phyloP scores from a whole-genome alignment of 768 basidiomycete genomes.

The Flagelloscypha sp. region DNA sequence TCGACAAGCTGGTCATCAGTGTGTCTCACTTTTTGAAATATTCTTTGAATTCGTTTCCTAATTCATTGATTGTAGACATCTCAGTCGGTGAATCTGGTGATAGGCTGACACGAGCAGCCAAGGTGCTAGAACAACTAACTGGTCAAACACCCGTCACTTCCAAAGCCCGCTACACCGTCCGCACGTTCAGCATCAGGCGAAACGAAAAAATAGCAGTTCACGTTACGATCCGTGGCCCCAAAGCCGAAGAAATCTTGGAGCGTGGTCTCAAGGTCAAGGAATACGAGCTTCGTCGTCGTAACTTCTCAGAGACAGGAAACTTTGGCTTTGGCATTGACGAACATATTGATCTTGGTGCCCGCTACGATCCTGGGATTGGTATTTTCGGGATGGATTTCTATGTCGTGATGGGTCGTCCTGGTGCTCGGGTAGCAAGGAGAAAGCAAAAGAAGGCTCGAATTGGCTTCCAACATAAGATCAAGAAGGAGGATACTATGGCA shows the following conservation, averaged over 20 bases:
- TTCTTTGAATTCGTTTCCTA: slow-evolving; percentile 7
- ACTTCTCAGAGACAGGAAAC: slow-evolving; percentile 99
- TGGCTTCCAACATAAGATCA: slow-evolving; percentile 84
- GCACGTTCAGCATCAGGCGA: slow-evolving; percentile 97
- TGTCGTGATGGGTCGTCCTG: slow-evolving; percentile 95
- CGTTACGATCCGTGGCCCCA: slow-evolving; percentile 98
- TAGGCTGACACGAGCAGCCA: slow-evolving; percentile 96
- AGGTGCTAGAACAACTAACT: slow-evolving; percentile 98
- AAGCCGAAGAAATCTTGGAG: slow-evolving; percentile 99
- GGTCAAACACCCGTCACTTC: slow-evolving; percentile 99
- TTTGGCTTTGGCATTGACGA: slow-evolving; percentile 99
- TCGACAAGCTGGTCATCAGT: slow-evolving; percentile 99
- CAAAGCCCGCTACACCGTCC: slow-evolving; percentile 99
- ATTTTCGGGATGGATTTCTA: slow-evolving; percentile 99
- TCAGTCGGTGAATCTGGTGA: slow-evolving; percentile 99
- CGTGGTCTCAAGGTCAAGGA: slow-evolving; percentile 99
- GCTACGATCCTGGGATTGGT: slow-evolving; percentile 97
- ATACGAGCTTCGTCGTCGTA: slow-evolving; percentile 94
- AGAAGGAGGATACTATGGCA: slow-evolving; percentile 91
- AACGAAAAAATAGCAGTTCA: slow-evolving; percentile 99
- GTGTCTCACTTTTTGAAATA: slow-evolving; percentile 30
- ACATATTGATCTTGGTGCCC: slow-evolving; percentile 98
- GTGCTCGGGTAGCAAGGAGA: slow-evolving; percentile 82
- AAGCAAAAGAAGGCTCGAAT: slow-evolving; percentile 83
- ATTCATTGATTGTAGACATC: slow-evolving; percentile 61